Evolutionary conservation across 495 filamentous ascomycete genomes (phyloP).

Genomic region (Aspergillus incahuasiensis): DNA sequence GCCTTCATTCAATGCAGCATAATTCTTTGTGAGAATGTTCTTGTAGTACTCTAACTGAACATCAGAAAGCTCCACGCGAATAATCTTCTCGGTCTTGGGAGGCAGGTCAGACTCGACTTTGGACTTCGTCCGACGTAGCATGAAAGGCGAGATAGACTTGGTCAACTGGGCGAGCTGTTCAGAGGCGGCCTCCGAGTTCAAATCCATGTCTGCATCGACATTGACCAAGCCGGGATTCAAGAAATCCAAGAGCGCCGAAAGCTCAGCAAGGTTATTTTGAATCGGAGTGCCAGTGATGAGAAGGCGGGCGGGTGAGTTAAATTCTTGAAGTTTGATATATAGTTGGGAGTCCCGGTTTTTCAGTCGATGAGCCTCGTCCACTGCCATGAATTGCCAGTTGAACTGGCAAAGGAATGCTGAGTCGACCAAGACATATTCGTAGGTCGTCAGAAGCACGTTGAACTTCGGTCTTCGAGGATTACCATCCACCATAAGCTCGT

Average conservation of each 20-base stretch:
- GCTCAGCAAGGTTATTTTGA: slow-evolving; percentile 91
- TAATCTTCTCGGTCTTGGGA: slow-evolving; percentile 97
- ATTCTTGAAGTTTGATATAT: slow-evolving; percentile 77
- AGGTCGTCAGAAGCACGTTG: slow-evolving; percentile 91
- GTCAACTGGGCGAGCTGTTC: slow-evolving; percentile 68
- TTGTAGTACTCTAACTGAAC: slow-evolving; percentile 97
- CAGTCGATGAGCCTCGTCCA: slow-evolving; percentile 94
- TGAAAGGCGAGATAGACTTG: slow-evolving; percentile 75
- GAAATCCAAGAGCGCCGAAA: slow-evolving; percentile 90
- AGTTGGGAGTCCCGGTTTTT: slow-evolving; percentile 95
- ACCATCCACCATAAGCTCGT: slow-evolving; percentile 80
- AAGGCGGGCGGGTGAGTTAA: slow-evolving; percentile 77
- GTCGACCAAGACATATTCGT: slow-evolving; percentile 87
- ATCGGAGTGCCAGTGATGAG: slow-evolving; percentile 97
- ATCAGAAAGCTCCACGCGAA: slow-evolving; percentile 92
- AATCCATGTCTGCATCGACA: slow-evolving; percentile 85
- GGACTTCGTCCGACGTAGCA: slow-evolving; percentile 94
- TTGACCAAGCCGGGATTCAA: slow-evolving; percentile 83
- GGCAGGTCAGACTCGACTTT: slow-evolving; percentile 94
- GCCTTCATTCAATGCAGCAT: slow-evolving; percentile 87
- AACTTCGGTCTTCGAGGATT: slow-evolving; percentile 85
- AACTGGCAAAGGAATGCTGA: slow-evolving; percentile 72
- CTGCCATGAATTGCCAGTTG: slow-evolving; percentile 95
- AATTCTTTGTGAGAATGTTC: slow-evolving; percentile 95
- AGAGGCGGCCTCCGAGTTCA: slow-evolving; percentile 63